These are phyloP conservation scores for Eucalyptus erythrocorys DNA, from an alignment of 345 rosid genomes.

Conservation along the genomic window DNA sequence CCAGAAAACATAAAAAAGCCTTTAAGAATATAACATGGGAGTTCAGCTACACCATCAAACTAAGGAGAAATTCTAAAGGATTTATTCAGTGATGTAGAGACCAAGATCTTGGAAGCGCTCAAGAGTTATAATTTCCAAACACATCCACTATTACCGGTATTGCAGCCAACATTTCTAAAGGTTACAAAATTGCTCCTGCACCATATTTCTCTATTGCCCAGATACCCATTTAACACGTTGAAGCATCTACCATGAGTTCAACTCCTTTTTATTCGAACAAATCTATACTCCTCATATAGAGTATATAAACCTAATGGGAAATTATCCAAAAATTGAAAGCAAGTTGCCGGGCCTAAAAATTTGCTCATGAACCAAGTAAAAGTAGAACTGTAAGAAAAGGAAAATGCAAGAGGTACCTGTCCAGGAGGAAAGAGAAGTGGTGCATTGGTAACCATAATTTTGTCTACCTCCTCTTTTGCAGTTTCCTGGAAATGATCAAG, in stretches of 20 bases:
- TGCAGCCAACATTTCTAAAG: not conserved
- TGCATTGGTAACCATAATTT: conserved; percentile 83
- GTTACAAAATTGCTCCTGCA: not conserved
- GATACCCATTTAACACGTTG: not conserved
- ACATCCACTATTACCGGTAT: not conserved
- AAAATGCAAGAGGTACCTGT: conserved; percentile 35
- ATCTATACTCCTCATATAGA: not conserved
- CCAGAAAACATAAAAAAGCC: not conserved
- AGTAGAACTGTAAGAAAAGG: not conserved
- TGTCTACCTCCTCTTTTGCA: conserved; percentile 66
- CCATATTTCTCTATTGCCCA: not conserved
- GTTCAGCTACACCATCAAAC: not conserved
- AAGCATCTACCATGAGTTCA: not conserved
- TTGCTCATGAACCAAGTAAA: not conserved
- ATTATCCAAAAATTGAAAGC: not conserved
- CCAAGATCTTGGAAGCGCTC: not conserved
- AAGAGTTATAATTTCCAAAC: not conserved
- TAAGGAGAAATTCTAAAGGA: not conserved
- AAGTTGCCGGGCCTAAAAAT: not conserved
- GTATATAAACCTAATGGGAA: not conserved
- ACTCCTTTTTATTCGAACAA: not conserved
- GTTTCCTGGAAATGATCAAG: conserved; percentile 31
- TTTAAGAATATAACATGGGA: not conserved
- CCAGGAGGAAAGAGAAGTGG: conserved; percentile 95
- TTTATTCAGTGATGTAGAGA: not conserved